These are phyloP conservation scores for Nakazawaea ishiwadae DNA, from an alignment of 805 yeast species.

Conservation along the genomic window DNA sequence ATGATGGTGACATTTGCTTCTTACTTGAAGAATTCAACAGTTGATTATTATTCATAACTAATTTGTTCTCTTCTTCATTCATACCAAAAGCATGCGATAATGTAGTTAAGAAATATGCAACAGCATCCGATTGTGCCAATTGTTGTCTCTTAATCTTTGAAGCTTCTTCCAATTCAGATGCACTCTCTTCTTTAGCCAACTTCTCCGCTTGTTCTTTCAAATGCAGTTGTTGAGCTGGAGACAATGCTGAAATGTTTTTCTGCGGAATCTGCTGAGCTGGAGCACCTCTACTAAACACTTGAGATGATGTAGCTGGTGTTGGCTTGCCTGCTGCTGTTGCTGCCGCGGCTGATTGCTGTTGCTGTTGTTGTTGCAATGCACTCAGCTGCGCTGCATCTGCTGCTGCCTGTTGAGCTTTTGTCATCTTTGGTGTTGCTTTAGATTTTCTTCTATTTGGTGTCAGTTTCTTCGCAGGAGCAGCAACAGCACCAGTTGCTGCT, in stretches of 20 bases:
- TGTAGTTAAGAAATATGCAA: conserved; percentile 44
- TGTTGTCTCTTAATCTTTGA: conserved; percentile 42
- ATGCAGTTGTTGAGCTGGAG: conserved; percentile 25
- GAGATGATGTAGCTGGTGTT: conserved; percentile 10
- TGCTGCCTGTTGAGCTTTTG: conserved; percentile 10
- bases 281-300: too few species aligned
- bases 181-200: conserved; percentile 24
- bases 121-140: conserved; percentile 40
- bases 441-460: conserved; percentile 21
- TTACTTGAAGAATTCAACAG: conserved; percentile 8
- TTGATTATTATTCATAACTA: conserved; percentile 17
- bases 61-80: conserved; percentile 31
- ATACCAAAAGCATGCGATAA: conserved; percentile 45
- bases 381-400: conserved; percentile 10
- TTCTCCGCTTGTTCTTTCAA: conserved; percentile 26
- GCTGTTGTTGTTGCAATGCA: conserved; percentile 13
- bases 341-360: conserved; percentile 14
- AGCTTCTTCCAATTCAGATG: conserved; percentile 27
- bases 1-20: conserved; percentile 10
- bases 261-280: conserved; percentile 8
- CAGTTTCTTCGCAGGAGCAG: too few species aligned
- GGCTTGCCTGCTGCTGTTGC: conserved; percentile 1
- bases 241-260: conserved; percentile 7
- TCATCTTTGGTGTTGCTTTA: conserved; percentile 14
- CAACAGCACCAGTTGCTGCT: conserved; percentile 2